Evolutionary conservation across 2,329 filamentous ascomycete genomes (phyloP), one percentile per base, ranked within the genome.

Genomic region (Ambrosiella beaveri): DNA sequence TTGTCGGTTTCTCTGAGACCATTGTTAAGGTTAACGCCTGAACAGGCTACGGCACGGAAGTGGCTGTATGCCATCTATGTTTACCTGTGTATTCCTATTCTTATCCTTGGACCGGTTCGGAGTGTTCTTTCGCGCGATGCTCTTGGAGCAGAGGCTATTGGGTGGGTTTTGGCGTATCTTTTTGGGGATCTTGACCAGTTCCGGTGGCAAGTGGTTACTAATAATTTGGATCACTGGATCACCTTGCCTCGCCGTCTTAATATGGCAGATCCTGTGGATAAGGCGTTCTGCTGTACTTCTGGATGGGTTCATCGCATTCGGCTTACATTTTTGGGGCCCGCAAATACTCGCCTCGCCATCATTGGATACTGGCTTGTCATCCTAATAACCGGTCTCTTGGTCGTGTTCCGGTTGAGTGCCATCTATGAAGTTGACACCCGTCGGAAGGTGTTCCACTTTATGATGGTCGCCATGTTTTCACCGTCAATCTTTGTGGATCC

Each of bases 391-490:
- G 93, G 91, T 0, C 75, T 97, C 40, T 71, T 81, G 8, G 75
- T 86, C 3, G 87, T 96, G 7, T 80, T 93, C 56, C 80, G 77
- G 47, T 77, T 95, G 41, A 86, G 85, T 45, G 74, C 81, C 2
- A 74, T 87, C 54, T 90, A 86, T 63, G 90, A 96, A 70, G 91
- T 98, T 52, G 93, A 98, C 70, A 98, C 93, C 1, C 81, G 93
- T 54, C 82, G 93, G 55, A 98, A 98, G 70, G 87, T 97, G 27
- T 98, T 98, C 68, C 93, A 98, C 69, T 94, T 94, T 64, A 95
- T 91, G 78, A 97, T 97, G 86, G 91, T 97, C 7, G 82, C 82
- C 58, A 96, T 98, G 88, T 84, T 98, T 58, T 76, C 97, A 1
- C 90, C 93, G 0, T 82, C 87, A 1, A 86, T 85, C 1, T 96